A percentile compares a stretch with the other conserved stretches of the same genome.
phyloP scores from a whole-genome alignment of 2,329 filamentous ascomycete genomes.

The Hypoxylon sp. region DNA sequence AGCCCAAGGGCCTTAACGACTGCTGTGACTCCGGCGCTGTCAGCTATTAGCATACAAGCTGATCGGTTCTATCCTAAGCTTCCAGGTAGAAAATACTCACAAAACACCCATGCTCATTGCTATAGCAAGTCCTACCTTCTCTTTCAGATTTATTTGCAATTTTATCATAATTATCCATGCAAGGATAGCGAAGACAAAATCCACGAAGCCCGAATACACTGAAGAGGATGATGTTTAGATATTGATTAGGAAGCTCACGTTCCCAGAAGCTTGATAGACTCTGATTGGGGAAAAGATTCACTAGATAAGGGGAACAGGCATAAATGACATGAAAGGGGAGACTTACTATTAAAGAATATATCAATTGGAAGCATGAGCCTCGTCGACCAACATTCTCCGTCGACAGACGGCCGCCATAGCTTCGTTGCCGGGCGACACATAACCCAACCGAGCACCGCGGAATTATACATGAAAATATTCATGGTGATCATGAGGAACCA shows the following conservation, averaged over 20 bases:
- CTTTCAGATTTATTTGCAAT: conserved; percentile 24
- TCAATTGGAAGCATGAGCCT: conserved; percentile 5
- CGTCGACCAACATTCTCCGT: conserved; percentile 20
- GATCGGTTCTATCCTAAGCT: not conserved
- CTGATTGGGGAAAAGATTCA: too few species aligned
- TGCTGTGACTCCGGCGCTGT: conserved; percentile 7
- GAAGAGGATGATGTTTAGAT: conserved; percentile 4
- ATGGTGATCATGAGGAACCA: conserved; percentile 19
- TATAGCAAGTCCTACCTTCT: conserved; percentile 26
- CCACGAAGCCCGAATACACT: conserved; percentile 29
- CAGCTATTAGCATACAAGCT: not conserved
- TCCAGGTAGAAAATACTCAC: conserved; percentile 13
- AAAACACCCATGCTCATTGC: conserved; percentile 31
- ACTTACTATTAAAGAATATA: conserved; percentile 13
- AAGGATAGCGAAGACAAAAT: conserved; percentile 13
- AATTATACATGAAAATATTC: conserved; percentile 17
- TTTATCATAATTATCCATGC: conserved; percentile 22
- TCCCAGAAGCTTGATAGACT: not conserved
- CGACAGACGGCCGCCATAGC: not conserved
- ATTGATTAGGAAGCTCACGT: not conserved
- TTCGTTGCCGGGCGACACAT: conserved; percentile 6
- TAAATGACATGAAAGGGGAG: not conserved
- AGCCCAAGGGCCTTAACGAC: conserved; percentile 13
- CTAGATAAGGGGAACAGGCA: not conserved
- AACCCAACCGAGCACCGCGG: not conserved